Percentiles rank a stretch among this genome's conserved stretches.
Evolutionary conservation across 208 protist species (phyloP).

Genomic region (Leishmania tropica): DNA sequence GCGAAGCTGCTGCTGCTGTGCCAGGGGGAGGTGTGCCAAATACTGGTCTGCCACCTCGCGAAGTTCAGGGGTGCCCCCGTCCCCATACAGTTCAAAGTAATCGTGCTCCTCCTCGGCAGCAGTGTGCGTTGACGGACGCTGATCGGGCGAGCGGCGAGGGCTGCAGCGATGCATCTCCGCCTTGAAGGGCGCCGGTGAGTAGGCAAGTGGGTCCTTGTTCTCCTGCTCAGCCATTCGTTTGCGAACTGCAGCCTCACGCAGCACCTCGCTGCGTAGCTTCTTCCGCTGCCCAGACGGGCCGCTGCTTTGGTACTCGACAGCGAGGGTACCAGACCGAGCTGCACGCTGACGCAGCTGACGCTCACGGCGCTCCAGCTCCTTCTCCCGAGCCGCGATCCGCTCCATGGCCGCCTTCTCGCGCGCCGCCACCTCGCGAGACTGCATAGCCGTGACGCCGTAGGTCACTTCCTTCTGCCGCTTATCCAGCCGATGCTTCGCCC

Average conservation of each 20-base stretch:
- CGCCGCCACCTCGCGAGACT: constrained; percentile 41
- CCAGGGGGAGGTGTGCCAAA: constrained; percentile 20
- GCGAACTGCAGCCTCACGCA: constrained; percentile 69
- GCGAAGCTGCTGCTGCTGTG: constrained; percentile 34
- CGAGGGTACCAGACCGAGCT: constrained; percentile 20
- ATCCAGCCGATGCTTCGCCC: constrained; percentile 30
- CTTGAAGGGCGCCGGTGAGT: constrained; percentile 53
- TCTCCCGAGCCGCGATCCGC: constrained; percentile 47
- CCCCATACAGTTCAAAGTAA: constrained; percentile 26
- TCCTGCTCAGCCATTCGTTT: constrained; percentile 50
- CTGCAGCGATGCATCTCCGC: constrained; percentile 20
- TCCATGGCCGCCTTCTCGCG: constrained; percentile 40
- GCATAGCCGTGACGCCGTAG: constrained; percentile 64
- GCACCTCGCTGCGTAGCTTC: constrained; percentile 60
- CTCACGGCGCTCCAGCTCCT: constrained; percentile 40
- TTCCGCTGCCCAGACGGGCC: constrained; percentile 18
- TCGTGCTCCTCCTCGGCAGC: constrained; percentile 14
- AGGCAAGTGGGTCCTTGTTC: constrained; percentile 55
- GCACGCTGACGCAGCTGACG: constrained; percentile 28
- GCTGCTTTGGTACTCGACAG: constrained; percentile 34
- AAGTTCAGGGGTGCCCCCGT: constrained; percentile 13
- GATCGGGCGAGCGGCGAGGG: constrained; percentile 18
- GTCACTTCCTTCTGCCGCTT: constrained; percentile 76
- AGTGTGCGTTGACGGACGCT: background rate
- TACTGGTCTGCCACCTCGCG: constrained; percentile 32